Evolutionary conservation across 345 rosid genomes (phyloP).

Genomic region (Rhodomyrtus tomentosa): DNA sequence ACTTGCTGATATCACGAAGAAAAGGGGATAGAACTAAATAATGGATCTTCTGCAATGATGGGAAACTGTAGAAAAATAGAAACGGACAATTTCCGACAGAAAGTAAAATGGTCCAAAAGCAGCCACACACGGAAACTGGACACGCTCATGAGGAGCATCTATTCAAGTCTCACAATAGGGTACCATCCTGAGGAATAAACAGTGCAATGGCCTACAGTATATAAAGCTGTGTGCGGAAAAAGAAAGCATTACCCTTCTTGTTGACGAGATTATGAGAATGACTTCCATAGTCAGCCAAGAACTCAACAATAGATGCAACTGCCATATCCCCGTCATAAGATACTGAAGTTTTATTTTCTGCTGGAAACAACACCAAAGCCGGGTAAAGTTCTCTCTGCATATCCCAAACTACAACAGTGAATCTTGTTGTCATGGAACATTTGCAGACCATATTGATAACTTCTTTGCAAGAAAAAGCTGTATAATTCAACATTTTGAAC

Average conservation of each 20-base stretch:
- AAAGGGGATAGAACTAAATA: background rate
- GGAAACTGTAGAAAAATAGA: background rate
- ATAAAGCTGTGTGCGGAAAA: background rate
- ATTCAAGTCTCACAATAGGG: background rate
- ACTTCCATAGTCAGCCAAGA: constrained; percentile 56
- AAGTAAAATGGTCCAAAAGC: background rate
- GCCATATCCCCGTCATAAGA: constrained; percentile 59
- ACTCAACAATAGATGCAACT: constrained; percentile 55
- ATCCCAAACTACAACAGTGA: background rate
- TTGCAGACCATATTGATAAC: background rate
- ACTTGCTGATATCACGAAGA: background rate
- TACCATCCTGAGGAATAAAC: background rate
- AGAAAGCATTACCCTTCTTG: constrained; percentile 38
- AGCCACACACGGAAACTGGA: background rate
- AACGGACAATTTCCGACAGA: background rate
- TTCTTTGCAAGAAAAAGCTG: background rate
- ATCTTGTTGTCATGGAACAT: background rate
- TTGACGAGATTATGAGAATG: constrained; percentile 34
- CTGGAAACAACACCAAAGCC: constrained; percentile 68
- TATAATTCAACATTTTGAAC: background rate
- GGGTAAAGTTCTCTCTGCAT: constrained; percentile 89
- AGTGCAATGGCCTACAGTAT: background rate
- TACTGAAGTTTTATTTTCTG: constrained; percentile 40
- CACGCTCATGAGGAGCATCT: background rate
- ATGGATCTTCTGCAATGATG: background rate